Evolutionary conservation across 371 early-diverging fungal species (phyloP), one percentile per base, ranked within the genome.

Genomic region (Mucor saturninus): DNA sequence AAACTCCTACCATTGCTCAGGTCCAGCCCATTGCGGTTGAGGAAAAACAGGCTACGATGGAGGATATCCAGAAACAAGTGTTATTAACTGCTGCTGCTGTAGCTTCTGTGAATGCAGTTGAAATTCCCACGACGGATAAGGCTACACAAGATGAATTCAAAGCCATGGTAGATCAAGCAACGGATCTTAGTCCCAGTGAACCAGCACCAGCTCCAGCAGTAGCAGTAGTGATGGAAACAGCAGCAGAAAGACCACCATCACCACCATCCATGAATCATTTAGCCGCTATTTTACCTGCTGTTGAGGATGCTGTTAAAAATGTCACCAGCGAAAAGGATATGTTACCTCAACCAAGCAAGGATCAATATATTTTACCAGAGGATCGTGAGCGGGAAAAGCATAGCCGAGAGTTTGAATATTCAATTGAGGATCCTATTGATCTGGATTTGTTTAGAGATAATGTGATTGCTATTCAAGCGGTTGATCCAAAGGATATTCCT

Each of bases 391-490:
- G 65, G 26, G 63, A 63, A 5, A 67, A 37, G 7, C 56, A 57
- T 14, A 67, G 67, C 28, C 31, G 59, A 39, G 72, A 64, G 45
- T 62, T 64, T 53, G 68, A 71, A n/a, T 58, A 57, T 21, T 59
- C 72, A 7, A 67, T 71, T 49, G 81, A 81, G 4, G 79, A 78
- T 32, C 62, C 69, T 11, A 66, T 73, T 56, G 80, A 80, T 59
- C 62, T 74, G 13, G 79, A 75, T 35, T 43, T 71, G 54, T 78
- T 72, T 56, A 76, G 69, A 55, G 81, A 78, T 52, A 79, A 79
- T 39, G 53, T 75, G n/a, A 73, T 78, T 37, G 71, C 73, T 14
- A 57, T 79, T 31, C 58, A 77, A 51, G 62, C 68, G 10, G 64
- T 79, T 56, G 74, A 82, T 59, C 54, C 77, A 15, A 77, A 76